Conservation (phyloP, 768 basidiomycete species). For the Strobilomyces confusus region DNA sequence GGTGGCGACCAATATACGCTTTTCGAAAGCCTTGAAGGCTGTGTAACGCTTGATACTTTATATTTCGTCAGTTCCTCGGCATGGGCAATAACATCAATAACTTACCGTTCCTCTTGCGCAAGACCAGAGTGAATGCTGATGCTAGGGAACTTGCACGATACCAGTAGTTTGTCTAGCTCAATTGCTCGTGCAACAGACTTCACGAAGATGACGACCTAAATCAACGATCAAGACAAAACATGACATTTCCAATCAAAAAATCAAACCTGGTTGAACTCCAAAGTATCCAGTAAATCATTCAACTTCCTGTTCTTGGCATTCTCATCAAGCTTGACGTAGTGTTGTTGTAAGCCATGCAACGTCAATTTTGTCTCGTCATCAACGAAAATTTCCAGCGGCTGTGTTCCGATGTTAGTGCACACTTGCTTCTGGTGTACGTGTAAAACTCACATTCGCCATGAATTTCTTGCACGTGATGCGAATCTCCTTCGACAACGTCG, state of each 20-base stretch:
- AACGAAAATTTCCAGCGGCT: constrained; percentile 99
- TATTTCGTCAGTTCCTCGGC: constrained; percentile 3
- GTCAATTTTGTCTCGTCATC: constrained; percentile 99
- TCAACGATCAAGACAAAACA: constrained; percentile 2
- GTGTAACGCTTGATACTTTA: constrained; percentile 88
- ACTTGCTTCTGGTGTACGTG: neutral
- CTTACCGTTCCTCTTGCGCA: constrained; percentile 93
- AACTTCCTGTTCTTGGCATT: constrained; percentile 93
- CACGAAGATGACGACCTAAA: constrained; percentile 96
- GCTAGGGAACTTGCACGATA: constrained; percentile 97
- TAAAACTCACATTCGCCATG: constrained; percentile 86
- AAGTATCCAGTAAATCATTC: constrained; percentile 89
- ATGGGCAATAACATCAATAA: constrained; percentile 6
- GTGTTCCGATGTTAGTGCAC: neutral
- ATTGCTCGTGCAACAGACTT: constrained; percentile 97
- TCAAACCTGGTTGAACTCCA: constrained; percentile 96
- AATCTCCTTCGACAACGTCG: constrained; percentile 95
- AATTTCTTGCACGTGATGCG: constrained; percentile 98
- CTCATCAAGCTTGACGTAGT: constrained; percentile 97
- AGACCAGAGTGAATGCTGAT: constrained; percentile 96
- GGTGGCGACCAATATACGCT: constrained; percentile 96
- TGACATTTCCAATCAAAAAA: neutral
- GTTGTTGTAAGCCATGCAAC: constrained; percentile 96
- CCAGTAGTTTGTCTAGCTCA: constrained; percentile 91
- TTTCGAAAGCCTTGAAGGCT: constrained; percentile 99